Conservation (phyloP, 2,329 filamentous ascomycete species). For the Sordariomycetes sp. region DNA sequence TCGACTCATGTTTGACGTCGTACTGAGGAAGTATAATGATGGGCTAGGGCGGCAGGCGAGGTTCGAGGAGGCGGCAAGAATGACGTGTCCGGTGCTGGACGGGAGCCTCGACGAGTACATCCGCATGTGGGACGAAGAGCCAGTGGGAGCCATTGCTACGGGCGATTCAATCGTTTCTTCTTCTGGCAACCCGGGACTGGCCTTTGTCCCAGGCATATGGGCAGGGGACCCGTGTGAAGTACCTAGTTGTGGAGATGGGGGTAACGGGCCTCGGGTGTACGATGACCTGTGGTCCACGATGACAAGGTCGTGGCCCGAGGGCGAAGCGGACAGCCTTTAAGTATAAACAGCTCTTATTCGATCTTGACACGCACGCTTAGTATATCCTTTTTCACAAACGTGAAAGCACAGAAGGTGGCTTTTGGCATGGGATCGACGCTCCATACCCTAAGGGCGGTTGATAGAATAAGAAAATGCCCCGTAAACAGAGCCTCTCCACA, state of each 20-base stretch:
- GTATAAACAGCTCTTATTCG: too few species aligned
- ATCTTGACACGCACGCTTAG: too few species aligned
- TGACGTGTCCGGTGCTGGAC: slow-evolving; percentile 37
- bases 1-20: slow-evolving; percentile 28
- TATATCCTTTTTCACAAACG: too few species aligned
- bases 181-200: not conserved
- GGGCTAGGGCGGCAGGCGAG: slow-evolving; percentile 17
- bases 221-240: too few species aligned
- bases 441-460: too few species aligned
- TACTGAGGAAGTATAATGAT: slow-evolving; percentile 30
- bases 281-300: slow-evolving; percentile 35
- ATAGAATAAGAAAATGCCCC: too few species aligned
- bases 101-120: slow-evolving; percentile 32
- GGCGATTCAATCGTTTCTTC: not conserved
- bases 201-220: not conserved
- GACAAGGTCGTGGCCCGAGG: slow-evolving; percentile 28
- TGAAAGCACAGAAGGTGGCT: too few species aligned
- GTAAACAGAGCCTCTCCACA: too few species aligned
- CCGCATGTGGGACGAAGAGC: slow-evolving; percentile 27
- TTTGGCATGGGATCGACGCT: too few species aligned
- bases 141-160: slow-evolving; percentile 9
- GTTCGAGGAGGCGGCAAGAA: slow-evolving; percentile 6
- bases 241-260: too few species aligned
- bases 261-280: slow-evolving; percentile 18
- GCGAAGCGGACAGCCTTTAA: slow-evolving; percentile 5